These are phyloP conservation scores for Glomus cerebriforme DNA, from an alignment of 192 early-diverging fungal genomes.

Conservation along the genomic window DNA sequence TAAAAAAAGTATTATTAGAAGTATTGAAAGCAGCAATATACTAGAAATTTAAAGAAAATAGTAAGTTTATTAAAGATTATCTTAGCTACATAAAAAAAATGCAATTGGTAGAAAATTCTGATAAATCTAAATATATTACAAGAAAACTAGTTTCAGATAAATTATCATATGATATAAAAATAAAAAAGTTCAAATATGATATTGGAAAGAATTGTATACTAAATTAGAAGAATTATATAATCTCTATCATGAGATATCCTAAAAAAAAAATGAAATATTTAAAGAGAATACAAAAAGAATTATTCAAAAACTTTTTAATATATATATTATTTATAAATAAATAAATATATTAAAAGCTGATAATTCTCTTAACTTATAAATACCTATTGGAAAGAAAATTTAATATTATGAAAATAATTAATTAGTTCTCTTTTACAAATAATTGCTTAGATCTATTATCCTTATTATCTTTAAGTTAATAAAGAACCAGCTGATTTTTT, in stretches of 20 bases:
- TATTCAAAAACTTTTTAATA: neutral
- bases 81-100: too few relatives aligned
- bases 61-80: too few relatives aligned
- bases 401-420: too few relatives aligned
- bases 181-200: neutral
- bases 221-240: too few relatives aligned
- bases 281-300: neutral
- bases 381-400: too few relatives aligned
- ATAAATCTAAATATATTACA: neutral
- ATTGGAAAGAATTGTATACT: neutral
- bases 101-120: neutral
- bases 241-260: neutral
- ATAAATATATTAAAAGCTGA: too few relatives aligned
- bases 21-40: too few relatives aligned
- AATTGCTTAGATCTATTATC: neutral
- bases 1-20: too few relatives aligned
- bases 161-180: neutral
- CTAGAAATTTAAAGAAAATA: too few relatives aligned
- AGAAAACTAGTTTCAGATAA: neutral
- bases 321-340: too few relatives aligned
- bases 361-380: too few relatives aligned
- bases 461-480: neutral
- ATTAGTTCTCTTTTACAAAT: neutral
- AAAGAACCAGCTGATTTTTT: conserved; percentile 25
- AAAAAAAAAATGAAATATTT: neutral